These are phyloP conservation scores for Beauveria sp. DNA, from an alignment of 2,329 filamentous ascomycete genomes.

Conservation along the genomic window DNA sequence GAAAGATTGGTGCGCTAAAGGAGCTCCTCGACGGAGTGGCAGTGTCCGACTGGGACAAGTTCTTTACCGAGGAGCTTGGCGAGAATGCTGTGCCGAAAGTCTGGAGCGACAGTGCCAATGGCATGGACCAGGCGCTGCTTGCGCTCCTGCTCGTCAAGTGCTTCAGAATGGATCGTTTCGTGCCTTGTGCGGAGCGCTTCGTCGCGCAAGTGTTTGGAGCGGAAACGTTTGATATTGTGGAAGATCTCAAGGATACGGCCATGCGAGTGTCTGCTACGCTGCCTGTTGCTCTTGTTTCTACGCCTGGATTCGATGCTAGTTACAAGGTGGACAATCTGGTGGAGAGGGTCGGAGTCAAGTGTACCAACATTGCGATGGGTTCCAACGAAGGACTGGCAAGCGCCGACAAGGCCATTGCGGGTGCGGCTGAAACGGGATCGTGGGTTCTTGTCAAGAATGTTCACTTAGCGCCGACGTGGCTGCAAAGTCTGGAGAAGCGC, in stretches of 20 bases:
- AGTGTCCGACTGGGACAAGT: constrained; percentile 65
- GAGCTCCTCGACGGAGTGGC: constrained; percentile 58
- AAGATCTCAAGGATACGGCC: constrained; percentile 80
- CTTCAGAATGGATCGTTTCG: constrained; percentile 90
- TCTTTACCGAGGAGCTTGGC: constrained; percentile 77
- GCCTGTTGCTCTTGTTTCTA: constrained; percentile 88
- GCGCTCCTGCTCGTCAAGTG: constrained; percentile 89
- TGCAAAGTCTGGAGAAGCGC: constrained; percentile 94
- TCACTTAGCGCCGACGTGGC: constrained; percentile 89
- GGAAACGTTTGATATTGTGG: constrained; percentile 72
- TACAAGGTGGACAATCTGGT: constrained; percentile 98
- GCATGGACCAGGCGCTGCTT: constrained; percentile 68
- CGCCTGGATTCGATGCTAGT: constrained; percentile 92
- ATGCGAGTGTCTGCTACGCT: constrained; percentile 75
- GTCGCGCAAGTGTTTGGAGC: constrained; percentile 78
- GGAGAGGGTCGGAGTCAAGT: constrained; percentile 70
- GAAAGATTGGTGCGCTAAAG: constrained; percentile 66
- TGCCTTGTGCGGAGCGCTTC: constrained; percentile 88
- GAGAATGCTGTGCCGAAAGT: constrained; percentile 74
- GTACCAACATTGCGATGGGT: constrained; percentile 98
- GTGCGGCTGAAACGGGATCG: constrained; percentile 81
- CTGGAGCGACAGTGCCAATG: constrained; percentile 56
- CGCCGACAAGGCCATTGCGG: constrained; percentile 91
- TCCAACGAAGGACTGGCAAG: constrained; percentile 89
- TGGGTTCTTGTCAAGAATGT: constrained; percentile 99